phyloP scores from a whole-genome alignment of 768 basidiomycete genomes.

The Lentinula detonsa region DNA sequence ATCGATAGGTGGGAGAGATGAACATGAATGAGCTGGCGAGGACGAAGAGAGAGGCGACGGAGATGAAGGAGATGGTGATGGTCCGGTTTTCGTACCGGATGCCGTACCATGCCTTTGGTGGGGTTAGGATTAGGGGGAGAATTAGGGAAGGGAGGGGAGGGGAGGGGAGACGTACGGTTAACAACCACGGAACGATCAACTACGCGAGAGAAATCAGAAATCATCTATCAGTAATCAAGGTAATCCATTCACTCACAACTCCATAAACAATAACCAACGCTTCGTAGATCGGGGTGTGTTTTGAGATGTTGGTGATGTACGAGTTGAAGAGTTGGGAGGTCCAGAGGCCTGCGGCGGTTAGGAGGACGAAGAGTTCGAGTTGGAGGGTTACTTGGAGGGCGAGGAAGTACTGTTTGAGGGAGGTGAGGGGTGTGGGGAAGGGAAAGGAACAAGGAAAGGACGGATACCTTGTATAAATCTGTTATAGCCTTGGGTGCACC shows the following conservation, averaged over 20 bases:
- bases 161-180: constrained; percentile 27
- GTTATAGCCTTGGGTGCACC: no score
- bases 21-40: constrained; percentile 38
- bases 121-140: no score
- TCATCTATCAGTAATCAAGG: not conserved
- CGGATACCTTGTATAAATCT: no score
- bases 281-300: constrained; percentile 34
- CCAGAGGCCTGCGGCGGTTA: constrained; percentile 50
- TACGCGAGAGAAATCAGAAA: constrained; percentile 12
- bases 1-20: not conserved
- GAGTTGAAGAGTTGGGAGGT: constrained; percentile 46
- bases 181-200: constrained; percentile 48
- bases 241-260: constrained; percentile 25
- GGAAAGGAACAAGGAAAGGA: no score
- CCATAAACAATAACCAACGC: constrained; percentile 38
- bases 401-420: constrained; percentile 22
- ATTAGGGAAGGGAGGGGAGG: no score
- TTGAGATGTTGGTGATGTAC: constrained; percentile 34
- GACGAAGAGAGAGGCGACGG: constrained; percentile 30
- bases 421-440: no score
- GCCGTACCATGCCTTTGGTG: constrained; percentile 44
- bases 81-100: constrained; percentile 39
- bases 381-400: constrained; percentile 49
- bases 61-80: constrained; percentile 38
- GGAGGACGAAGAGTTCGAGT: constrained; percentile 45